Percentiles rank a stretch among this genome's conserved stretches.
Conservation (phyloP, 1,139 yeast species). For the Debaryomycetaceae sp. region DNA sequence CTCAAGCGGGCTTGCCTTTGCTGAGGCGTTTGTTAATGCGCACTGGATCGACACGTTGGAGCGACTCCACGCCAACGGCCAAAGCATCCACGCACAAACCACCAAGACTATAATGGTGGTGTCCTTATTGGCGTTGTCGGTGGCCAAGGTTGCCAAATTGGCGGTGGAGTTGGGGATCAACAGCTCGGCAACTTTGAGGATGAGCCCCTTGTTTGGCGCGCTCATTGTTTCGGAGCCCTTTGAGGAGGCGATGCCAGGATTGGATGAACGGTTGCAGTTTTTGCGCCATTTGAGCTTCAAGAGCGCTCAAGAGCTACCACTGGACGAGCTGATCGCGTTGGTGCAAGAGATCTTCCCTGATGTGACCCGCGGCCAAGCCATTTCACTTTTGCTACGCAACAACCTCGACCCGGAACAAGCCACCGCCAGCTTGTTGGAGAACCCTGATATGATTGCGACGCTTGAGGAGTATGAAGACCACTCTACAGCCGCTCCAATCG, state of each 20-base stretch:
- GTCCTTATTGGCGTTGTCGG: conserved; percentile 48
- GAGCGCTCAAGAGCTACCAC: conserved; percentile 11
- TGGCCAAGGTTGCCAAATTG: conserved; percentile 35
- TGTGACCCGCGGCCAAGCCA: conserved; percentile 41
- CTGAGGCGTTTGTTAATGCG: conserved; percentile 48
- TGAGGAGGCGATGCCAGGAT: conserved; percentile 43
- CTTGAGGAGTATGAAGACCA: conserved; percentile 16
- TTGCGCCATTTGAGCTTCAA: conserved; percentile 19
- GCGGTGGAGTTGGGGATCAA: conserved; percentile 43
- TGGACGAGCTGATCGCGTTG: conserved; percentile 36
- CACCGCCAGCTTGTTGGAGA: conserved; percentile 59
- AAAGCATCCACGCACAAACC: conserved; percentile 42
- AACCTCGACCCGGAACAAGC: conserved; percentile 53
- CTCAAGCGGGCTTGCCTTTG: conserved; percentile 31
- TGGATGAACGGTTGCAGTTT: conserved; percentile 45
- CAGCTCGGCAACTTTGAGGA: conserved; percentile 33
- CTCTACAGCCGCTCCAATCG: conserved; percentile 6
- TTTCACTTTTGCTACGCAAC: conserved; percentile 41
- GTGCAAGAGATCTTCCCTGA: conserved; percentile 60
- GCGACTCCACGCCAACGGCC: conserved; percentile 51
- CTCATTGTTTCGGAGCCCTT: conserved; percentile 44
- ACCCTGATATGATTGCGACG: conserved; percentile 38
- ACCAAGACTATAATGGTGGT: conserved; percentile 49
- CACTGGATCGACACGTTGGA: conserved; percentile 61
- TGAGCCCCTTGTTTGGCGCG: conserved; percentile 52